phyloP scores from a whole-genome alignment of 352 stramenopile genomes.

The Phytopythium vexans region DNA sequence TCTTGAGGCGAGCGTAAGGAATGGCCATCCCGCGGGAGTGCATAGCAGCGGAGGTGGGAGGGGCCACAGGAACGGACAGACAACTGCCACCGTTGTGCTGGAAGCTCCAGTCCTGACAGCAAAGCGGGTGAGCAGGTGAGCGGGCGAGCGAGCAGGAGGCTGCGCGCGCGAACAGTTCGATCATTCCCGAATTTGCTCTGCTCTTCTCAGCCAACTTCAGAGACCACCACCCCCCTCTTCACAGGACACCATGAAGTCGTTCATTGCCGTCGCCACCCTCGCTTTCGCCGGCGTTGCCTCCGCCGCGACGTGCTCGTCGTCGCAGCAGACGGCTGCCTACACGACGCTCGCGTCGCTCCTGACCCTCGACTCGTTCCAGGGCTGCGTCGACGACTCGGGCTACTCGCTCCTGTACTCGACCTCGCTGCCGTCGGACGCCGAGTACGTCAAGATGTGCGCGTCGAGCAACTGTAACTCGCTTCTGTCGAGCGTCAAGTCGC shows the following conservation, averaged over 20 bases:
- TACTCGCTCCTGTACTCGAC: conserved; percentile 29
- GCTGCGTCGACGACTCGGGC: conserved; percentile 21
- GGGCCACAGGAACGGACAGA: too few relatives aligned
- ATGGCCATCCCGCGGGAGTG: too few relatives aligned
- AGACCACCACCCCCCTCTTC: too few relatives aligned
- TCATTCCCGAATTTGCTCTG: conserved; percentile 22
- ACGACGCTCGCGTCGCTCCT: conserved; percentile 22
- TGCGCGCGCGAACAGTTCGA: conserved; percentile 1
- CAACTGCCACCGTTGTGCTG: too few relatives aligned
- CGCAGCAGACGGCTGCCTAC: conserved; percentile 25
- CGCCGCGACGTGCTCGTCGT: conserved; percentile 12
- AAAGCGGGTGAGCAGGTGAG: too few relatives aligned
- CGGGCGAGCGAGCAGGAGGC: too few relatives aligned
- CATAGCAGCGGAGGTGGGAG: too few relatives aligned
- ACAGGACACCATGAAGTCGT: conserved; percentile 10
- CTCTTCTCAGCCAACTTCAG: conserved; percentile 3
- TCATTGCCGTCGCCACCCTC: conserved; percentile 14
- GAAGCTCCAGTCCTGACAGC: too few relatives aligned
- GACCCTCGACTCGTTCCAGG: conserved; percentile 19
- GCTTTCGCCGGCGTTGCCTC: conserved; percentile 14
- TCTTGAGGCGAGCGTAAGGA: too few relatives aligned
- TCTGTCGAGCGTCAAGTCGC: conserved; percentile 13
- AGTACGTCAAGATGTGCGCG: conserved; percentile 24
- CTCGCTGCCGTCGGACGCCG: conserved; percentile 16
- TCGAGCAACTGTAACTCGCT: conserved; percentile 18